These are phyloP conservation scores for Avicennia marina DNA, from an alignment of 257 asterid species.

Conservation along the genomic window DNA sequence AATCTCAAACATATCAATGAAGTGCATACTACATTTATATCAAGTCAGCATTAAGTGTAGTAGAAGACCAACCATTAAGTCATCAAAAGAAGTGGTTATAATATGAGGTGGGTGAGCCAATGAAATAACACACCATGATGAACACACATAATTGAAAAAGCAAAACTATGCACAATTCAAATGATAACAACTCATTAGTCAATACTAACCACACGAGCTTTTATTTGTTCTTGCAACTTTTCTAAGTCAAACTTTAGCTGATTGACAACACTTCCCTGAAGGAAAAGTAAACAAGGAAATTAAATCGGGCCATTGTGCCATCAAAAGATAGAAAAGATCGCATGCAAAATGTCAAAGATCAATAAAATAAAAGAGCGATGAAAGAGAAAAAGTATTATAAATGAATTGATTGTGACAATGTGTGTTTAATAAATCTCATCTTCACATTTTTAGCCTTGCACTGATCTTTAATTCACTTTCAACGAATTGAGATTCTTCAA, in stretches of 20 bases:
- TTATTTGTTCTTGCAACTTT: constrained; percentile 72
- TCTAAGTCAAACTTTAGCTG: constrained; percentile 81
- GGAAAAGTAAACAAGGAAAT: constrained; percentile 16
- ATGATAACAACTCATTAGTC: not conserved
- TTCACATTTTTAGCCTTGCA: not conserved
- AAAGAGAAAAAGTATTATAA: too few species aligned
- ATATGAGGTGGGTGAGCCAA: not conserved
- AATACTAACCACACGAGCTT: constrained; percentile 64
- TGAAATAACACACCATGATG: not conserved
- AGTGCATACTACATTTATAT: too few species aligned
- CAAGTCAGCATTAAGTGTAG: not conserved
- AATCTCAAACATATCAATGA: too few species aligned
- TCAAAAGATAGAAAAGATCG: not conserved
- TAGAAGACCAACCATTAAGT: not conserved
- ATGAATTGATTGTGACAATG: too few species aligned
- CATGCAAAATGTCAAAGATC: not conserved
- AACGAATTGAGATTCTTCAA: not conserved
- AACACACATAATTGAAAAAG: not conserved
- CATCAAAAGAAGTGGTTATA: not conserved
- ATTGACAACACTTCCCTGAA: constrained; percentile 73
- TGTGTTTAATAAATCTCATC: too few species aligned
- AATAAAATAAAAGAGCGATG: too few species aligned
- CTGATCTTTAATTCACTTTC: not conserved
- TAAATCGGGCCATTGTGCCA: not conserved
- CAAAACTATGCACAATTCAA: not conserved